These are phyloP conservation scores for Boletus edulis DNA, from an alignment of 768 basidiomycete genomes.

Conservation along the genomic window DNA sequence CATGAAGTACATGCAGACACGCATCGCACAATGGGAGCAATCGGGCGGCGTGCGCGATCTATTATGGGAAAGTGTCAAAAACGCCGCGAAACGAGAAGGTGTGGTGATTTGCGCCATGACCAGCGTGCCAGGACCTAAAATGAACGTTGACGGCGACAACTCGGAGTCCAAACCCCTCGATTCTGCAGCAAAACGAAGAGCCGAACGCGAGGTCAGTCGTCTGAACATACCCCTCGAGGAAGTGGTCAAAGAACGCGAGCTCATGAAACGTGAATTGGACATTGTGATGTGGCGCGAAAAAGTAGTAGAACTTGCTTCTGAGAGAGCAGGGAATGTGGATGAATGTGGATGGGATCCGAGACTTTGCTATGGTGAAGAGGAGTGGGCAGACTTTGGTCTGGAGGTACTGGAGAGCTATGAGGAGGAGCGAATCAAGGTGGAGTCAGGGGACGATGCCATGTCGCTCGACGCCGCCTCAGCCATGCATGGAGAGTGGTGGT, in stretches of 20 bases:
- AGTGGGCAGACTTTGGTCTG: constrained; percentile 67
- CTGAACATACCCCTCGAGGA: constrained; percentile 54
- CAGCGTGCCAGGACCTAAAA: constrained; percentile 23
- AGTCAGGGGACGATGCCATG: constrained; percentile 36
- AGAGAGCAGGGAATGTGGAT: constrained; percentile 58
- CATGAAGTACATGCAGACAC: constrained; percentile 63
- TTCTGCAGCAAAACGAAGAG: constrained; percentile 43
- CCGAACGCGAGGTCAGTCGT: constrained; percentile 53
- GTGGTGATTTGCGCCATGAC: constrained; percentile 50
- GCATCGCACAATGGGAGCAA: constrained; percentile 59
- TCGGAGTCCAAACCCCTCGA: constrained; percentile 18
- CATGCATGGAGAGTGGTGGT: constrained; percentile 68
- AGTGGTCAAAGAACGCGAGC: constrained; percentile 59
- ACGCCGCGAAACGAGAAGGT: constrained; percentile 68
- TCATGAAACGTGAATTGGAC: constrained; percentile 67
- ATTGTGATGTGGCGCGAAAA: constrained; percentile 68
- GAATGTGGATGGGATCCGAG: constrained; percentile 91
- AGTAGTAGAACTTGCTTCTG: constrained; percentile 63
- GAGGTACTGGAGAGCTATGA: constrained; percentile 73
- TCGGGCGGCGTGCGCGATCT: constrained; percentile 60
- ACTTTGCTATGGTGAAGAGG: constrained; percentile 78
- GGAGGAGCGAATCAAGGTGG: constrained; percentile 37
- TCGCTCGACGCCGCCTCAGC: constrained; percentile 32
- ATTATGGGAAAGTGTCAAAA: constrained; percentile 74
- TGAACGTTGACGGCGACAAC: constrained; percentile 15